Evolutionary conservation across 1,284 basidiomycete genomes (phyloP), one percentile per base, ranked within the genome.

Genomic region (Cyathus pygmaeus): DNA sequence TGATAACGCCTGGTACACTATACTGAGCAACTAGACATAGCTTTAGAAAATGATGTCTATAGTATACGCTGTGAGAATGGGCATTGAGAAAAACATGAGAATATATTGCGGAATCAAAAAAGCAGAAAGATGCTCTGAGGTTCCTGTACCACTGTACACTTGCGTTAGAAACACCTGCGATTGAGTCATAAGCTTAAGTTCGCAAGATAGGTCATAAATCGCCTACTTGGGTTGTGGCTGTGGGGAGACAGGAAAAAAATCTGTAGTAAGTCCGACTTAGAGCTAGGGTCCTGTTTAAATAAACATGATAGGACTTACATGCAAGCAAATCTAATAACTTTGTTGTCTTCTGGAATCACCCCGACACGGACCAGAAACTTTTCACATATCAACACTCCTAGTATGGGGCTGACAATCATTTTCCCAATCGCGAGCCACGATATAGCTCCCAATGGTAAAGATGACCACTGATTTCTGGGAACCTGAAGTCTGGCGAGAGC

Each of bases 51-150:
- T 71, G n/a, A 83, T 63, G 23, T 84, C 79, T 41, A 91, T 76
- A 0, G 84, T 79, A 63, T 87, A 90, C 0, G 85, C 86, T 1
- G 82, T 88, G 39, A 89, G 73, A 15, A 79, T 85, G 0, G 86
- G 87, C 86, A 89, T 89, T 2, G 86, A 83, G 49, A 88, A 59
- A 54, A 89, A 81, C 88, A 90, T 89, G 47, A 91, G 72, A 39
- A 85, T 77, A 67, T 90, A 91, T 67, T 91, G 89, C 5, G 88
- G 89, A 41, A 91, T 85, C 47, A 91, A 76, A 69, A 89, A 91
- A 1, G 86, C 80, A 3, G 89, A 82, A 4, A 91, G 71, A 66
- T 89, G 83, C 55, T 88, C 87, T 2, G 87, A 85, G 24, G 76
- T 79, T 19, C 89, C 89, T 0, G 87, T 89, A 1, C 85, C 87